Conservation (phyloP, 805 yeast species). For the Ogataea minuta region DNA sequence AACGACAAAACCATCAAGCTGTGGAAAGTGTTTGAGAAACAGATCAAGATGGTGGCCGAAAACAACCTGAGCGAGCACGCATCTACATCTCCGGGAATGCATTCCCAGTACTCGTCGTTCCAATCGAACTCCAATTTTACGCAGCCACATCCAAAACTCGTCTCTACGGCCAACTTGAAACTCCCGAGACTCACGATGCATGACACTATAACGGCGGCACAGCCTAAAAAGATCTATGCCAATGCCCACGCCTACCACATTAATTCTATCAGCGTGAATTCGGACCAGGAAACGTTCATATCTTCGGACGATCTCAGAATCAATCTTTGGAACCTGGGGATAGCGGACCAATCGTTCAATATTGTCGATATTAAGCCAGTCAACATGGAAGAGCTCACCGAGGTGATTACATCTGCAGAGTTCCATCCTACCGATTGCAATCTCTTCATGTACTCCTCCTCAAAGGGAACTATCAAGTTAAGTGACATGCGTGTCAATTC, state of each 20-base stretch:
- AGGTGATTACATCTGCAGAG: constrained; percentile 94
- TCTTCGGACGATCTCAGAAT: constrained; percentile 92
- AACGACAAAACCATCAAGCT: constrained; percentile 98
- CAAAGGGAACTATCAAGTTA: constrained; percentile 92
- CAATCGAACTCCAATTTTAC: constrained; percentile 26
- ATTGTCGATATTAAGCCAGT: constrained; percentile 97
- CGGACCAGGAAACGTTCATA: constrained; percentile 94
- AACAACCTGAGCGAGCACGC: constrained; percentile 65
- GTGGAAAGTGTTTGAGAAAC: constrained; percentile 94
- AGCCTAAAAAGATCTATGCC: constrained; percentile 85
- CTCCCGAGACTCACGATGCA: constrained; percentile 90
- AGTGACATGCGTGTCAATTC: constrained; percentile 97
- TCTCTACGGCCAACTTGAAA: constrained; percentile 46
- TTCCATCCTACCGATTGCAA: constrained; percentile 94
- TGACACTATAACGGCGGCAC: constrained; percentile 92
- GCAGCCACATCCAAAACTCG: constrained; percentile 16
- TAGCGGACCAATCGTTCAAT: constrained; percentile 93
- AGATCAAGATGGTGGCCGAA: constrained; percentile 87
- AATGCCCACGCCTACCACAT: constrained; percentile 99
- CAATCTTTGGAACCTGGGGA: constrained; percentile 91
- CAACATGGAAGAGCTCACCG: constrained; percentile 98
- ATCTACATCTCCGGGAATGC: constrained; percentile 14
- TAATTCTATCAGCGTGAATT: constrained; percentile 89
- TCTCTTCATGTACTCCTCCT: constrained; percentile 89
- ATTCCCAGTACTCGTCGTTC: constrained; percentile 28